These are phyloP conservation scores for Fusarium sp. DNA, from an alignment of 2,329 filamentous ascomycete species.

Conservation along the genomic window DNA sequence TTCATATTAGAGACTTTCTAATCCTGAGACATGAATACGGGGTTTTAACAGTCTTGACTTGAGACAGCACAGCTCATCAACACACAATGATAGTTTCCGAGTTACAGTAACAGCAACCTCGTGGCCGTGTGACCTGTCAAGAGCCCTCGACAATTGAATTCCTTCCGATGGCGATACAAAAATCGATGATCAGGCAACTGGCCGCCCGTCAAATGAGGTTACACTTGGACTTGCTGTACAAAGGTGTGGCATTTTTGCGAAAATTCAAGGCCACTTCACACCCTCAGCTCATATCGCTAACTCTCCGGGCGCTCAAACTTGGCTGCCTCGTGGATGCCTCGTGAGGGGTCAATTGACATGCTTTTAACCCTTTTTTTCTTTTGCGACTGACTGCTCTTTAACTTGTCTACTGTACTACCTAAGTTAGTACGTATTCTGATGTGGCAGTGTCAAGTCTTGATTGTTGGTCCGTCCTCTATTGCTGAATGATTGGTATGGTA, in stretches of 20 bases:
- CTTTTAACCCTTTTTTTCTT: neutral
- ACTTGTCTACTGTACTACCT: too few species aligned
- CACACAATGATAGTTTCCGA: neutral
- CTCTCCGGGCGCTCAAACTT: slow-evolving; percentile 18
- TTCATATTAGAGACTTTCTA: neutral
- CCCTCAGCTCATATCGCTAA: slow-evolving; percentile 19
- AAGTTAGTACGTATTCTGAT: neutral
- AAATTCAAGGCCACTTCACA: slow-evolving; percentile 16
- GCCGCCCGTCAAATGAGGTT: slow-evolving; percentile 27
- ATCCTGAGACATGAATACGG: neutral
- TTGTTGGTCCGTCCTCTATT: neutral
- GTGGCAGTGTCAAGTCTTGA: neutral
- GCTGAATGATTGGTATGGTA: neutral
- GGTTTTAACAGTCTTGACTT: neutral
- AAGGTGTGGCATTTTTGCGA: neutral
- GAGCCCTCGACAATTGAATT: slow-evolving; percentile 5
- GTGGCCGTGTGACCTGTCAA: slow-evolving; percentile 31
- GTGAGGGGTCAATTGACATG: slow-evolving; percentile 16
- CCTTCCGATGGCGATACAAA: slow-evolving; percentile 1
- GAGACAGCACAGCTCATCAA: neutral
- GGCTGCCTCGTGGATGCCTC: slow-evolving; percentile 26
- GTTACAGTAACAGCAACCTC: slow-evolving; percentile 9
- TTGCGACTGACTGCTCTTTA: neutral
- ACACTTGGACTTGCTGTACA: slow-evolving; percentile 3
- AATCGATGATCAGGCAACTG: slow-evolving; percentile 24